Evolutionary conservation across 345 rosid species (phyloP).

Genomic region (Lenwebbia sp.): DNA sequence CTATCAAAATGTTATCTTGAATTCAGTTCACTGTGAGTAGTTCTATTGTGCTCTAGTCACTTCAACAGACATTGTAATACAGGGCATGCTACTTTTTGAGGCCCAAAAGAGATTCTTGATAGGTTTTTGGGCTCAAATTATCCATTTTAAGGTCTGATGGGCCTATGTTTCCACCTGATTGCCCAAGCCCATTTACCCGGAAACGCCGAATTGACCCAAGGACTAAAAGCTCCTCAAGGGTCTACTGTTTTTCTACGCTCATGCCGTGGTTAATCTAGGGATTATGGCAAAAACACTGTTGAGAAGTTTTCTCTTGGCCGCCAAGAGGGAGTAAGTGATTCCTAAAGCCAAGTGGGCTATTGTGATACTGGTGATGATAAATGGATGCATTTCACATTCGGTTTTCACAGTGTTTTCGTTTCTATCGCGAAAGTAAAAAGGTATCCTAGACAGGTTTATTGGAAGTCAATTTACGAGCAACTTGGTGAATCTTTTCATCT

Average conservation of each 20-base stretch:
- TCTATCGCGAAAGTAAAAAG: neutral
- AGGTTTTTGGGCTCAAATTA: neutral
- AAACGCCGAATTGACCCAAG: neutral
- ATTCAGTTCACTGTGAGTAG: neutral
- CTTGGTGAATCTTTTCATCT: neutral
- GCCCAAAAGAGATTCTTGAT: neutral
- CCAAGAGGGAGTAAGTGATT: neutral
- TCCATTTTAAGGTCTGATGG: neutral
- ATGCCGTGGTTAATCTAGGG: neutral
- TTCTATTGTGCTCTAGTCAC: neutral
- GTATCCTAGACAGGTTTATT: neutral
- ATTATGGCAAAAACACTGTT: neutral
- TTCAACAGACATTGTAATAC: neutral
- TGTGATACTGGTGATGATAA: neutral
- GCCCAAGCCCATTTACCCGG: neutral
- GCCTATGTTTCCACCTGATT: neutral
- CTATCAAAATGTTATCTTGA: too few relatives aligned
- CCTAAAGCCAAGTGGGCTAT: neutral
- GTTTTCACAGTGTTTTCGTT: neutral
- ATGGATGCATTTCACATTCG: neutral
- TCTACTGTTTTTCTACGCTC: too few relatives aligned
- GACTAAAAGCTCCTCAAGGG: neutral
- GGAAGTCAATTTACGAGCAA: neutral
- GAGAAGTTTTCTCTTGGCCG: neutral
- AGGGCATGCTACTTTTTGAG: neutral